These are phyloP conservation scores for Saitozyma podzolica DNA, from an alignment of 768 basidiomycete genomes.

Conservation along the genomic window DNA sequence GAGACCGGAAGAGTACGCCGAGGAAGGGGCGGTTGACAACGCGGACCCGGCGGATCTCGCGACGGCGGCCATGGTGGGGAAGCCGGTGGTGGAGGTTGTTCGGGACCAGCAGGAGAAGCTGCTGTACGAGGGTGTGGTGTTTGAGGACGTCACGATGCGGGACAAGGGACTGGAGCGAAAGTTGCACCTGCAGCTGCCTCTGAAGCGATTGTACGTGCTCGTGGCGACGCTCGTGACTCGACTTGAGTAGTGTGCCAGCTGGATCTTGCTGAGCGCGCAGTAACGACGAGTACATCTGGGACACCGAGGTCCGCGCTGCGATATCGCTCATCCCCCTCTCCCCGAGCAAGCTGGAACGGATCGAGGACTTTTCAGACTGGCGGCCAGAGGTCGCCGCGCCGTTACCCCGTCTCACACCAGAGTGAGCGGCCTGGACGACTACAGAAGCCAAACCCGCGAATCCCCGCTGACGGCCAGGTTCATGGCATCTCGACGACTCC, in stretches of 20 bases:
- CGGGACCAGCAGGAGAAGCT: not conserved
- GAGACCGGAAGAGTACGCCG: conserved; percentile 7
- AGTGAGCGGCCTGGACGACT: too few species aligned
- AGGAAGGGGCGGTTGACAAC: not conserved
- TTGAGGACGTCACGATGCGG: not conserved
- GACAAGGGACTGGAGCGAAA: conserved; percentile 9
- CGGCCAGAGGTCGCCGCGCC: conserved; percentile 2
- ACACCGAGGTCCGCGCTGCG: conserved; percentile 12
- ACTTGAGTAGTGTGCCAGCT: not conserved
- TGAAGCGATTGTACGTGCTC: conserved; percentile 25
- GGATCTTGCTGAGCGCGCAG: conserved; percentile 2
- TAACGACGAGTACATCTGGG: conserved; percentile 21
- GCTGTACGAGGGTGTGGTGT: conserved; percentile 1
- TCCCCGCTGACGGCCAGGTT: too few species aligned
- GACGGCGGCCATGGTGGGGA: not conserved
- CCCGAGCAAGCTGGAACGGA: conserved; percentile 13
- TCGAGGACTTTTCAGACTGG: conserved; percentile 20
- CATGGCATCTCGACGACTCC: too few species aligned
- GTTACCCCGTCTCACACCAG: too few species aligned
- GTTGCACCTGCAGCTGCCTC: conserved; percentile 17
- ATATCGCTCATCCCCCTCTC: conserved; percentile 13
- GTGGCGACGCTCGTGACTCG: not conserved
- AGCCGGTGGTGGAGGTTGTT: not conserved
- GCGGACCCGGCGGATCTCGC: not conserved
- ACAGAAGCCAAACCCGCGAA: too few species aligned